Evolutionary conservation across 2,329 filamentous ascomycete species (phyloP).

Genomic region (Leptoxyphium fumago): DNA sequence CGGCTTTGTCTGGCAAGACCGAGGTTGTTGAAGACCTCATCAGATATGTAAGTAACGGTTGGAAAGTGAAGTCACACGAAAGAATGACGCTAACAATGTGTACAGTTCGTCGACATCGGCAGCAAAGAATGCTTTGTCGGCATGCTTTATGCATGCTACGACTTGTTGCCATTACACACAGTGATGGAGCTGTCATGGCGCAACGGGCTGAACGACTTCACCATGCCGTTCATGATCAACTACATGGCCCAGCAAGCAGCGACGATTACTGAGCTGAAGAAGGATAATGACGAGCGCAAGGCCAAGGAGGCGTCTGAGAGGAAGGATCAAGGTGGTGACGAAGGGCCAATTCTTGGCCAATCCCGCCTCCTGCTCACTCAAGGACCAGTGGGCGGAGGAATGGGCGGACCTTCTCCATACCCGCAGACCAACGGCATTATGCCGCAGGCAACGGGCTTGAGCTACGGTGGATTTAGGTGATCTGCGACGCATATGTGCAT

Average conservation of each 20-base stretch:
- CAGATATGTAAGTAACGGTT: conserved; percentile 66
- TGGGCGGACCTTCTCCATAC: conserved; percentile 52
- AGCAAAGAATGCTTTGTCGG: conserved; percentile 99
- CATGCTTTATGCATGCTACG: conserved; percentile 98
- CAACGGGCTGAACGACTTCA: conserved; percentile 84
- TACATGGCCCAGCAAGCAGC: conserved; percentile 81
- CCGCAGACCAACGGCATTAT: conserved; percentile 76
- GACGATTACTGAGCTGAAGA: conserved; percentile 71
- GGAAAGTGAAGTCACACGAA: not conserved
- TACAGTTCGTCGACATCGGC: conserved; percentile 94
- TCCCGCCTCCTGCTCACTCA: conserved; percentile 91
- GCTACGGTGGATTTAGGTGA: conserved; percentile 17
- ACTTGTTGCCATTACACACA: conserved; percentile 82
- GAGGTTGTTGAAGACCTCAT: conserved; percentile 93
- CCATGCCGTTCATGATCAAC: conserved; percentile 99
- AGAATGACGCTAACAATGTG: conserved; percentile 1
- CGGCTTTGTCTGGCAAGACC: conserved; percentile 76
- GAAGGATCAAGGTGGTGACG: conserved; percentile 64
- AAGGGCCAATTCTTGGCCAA: conserved; percentile 80
- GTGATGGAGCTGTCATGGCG: conserved; percentile 97
- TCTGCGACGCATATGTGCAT: not conserved
- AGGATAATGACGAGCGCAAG: conserved; percentile 93
- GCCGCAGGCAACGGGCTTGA: conserved; percentile 55
- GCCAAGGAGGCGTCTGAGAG: conserved; percentile 54
- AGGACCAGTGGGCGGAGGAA: conserved; percentile 45